Base-by-base conservation (phyloP, 805 yeast genomes). In the Isabelozyma gotoi region DNA sequence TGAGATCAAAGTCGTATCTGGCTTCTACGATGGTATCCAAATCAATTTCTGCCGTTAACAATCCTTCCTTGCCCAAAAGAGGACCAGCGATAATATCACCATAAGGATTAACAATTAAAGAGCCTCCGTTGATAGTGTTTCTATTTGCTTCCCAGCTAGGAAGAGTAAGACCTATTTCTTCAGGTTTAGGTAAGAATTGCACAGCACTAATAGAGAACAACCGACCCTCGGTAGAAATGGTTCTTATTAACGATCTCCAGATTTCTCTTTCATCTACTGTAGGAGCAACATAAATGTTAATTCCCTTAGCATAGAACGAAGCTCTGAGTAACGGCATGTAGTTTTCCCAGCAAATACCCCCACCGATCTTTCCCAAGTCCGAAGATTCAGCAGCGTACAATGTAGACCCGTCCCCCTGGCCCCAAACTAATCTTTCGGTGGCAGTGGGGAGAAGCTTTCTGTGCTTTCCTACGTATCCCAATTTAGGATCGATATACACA, bases 301-400 rank as follows among this genome's bases (percentile, higher is more conserved):
- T 48, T n/a, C 71, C 73, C 45, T 73, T 72, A 18, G 73, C 64
- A 43, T 73, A 72, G 58, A 67, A 65, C 1, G 75, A 65, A 19
- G 62, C 57, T 53, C 77, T 62, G 42, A 63, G 53, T 42, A 71
- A 48, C 3, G 77, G 77, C 53, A 69, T 61, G 51, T 62, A 64
- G 51, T 72, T 73, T 44, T 74, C 78, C 77, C 78, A 73, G 53
- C 78, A 74, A 38, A 73, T 71, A 24, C 67, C 76, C 17, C 74
- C 77, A 14, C 77, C 77, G n/a, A 72, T 73, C 4, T 55, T 66
- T 7, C 55, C 53, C 38, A 48, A 39, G 8, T 41, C 33, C 2
- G 55, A 45, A 16, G 65, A 51, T 15, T 71, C 65, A 21, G 67
- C 63, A 8, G 66, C 68, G 3, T 67, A 63, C 38, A 74, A 48